Evolutionary conservation across 1,284 basidiomycete genomes (phyloP), one percentile per base, ranked within the genome.

Genomic region (Cryptococcus jaspeensis): DNA sequence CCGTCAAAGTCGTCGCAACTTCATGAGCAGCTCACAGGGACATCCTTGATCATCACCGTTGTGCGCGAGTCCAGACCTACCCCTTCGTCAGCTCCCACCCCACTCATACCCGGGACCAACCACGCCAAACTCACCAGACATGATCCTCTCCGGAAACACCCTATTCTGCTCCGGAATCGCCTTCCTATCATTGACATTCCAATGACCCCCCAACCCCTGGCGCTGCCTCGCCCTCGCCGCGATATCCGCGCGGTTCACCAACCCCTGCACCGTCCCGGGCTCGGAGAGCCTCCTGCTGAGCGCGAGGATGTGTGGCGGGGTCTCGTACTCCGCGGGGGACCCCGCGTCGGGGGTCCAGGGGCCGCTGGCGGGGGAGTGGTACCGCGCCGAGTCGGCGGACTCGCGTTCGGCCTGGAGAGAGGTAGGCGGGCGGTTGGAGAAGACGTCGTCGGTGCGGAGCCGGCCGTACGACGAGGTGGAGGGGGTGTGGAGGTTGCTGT

Each of bases 31-130:
- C 73, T 58, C 25, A 77, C 75, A 0, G 76, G 76, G 7, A 78
- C 74, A 52, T 78, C 75, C 57, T 78, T 78, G 58, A 78, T 62
- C 76, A 78, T 78, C 20, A 78, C 71, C 0, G 75, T 74, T 0
- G 76, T 78, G 20, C 75, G 67, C 3, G 32, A 44, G 49, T 78
- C 76, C 11, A 65, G 58, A 0, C 75, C 75, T 73, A 52, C 20
- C 11, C 7, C 13, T 11, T 11, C 3, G 20, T 64, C 35, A 66
- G 61, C 40, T 15, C 16, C 20, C 35, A 15, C 16, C 15, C n/a
- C 4, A 6, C 7, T 16, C 11, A 20, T 16, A 11, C 23, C 44
- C 36, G n/a, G n/a, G 18, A 45, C 12, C 36, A 36, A 16, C 16
- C 40, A 15, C 44, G n/a, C 6, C 13, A 15, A 52, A 57, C 65